Conservation (phyloP, 1,139 yeast genomes). For the Taiozyma sp. region DNA sequence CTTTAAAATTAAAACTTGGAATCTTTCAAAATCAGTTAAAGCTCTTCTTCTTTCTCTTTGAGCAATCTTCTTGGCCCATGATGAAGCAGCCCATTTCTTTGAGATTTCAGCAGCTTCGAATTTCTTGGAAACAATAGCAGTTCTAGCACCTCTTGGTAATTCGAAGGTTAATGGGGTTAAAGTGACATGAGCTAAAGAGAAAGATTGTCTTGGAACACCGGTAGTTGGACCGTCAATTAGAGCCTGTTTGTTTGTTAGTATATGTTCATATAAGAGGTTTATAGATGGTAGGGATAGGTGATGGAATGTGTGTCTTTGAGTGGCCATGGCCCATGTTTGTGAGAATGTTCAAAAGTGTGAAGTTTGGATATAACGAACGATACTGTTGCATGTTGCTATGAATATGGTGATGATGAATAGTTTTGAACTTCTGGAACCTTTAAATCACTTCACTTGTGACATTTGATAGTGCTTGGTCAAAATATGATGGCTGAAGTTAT, state of each 20-base stretch:
- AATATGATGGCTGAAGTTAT: too few relatives aligned
- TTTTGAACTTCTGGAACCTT: too few relatives aligned
- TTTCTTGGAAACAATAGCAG: conserved; percentile 82
- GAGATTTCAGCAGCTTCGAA: conserved; percentile 90
- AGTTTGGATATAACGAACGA: too few relatives aligned
- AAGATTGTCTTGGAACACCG: conserved; percentile 89
- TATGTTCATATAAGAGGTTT: not conserved
- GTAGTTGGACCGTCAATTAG: conserved; percentile 94
- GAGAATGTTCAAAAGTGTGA: not conserved
- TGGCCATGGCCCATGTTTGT: not conserved
- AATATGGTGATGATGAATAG: too few relatives aligned
- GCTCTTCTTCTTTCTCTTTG: conserved; percentile 89
- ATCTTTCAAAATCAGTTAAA: conserved; percentile 97
- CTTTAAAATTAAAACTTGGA: conserved; percentile 97
- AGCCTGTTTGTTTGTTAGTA: conserved; percentile 46
- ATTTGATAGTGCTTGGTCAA: too few relatives aligned
- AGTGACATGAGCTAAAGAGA: conserved; percentile 76
- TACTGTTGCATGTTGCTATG: too few relatives aligned
- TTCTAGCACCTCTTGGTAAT: conserved; percentile 93
- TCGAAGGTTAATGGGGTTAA: conserved; percentile 89
- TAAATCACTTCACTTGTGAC: too few relatives aligned
- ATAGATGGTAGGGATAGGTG: not conserved
- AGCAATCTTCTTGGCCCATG: conserved; percentile 98
- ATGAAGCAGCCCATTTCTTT: conserved; percentile 86
- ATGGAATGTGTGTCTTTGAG: too few relatives aligned